These are phyloP conservation scores for Raffaelea albimanens DNA, from an alignment of 2,329 filamentous ascomycete species.

Conservation along the genomic window DNA sequence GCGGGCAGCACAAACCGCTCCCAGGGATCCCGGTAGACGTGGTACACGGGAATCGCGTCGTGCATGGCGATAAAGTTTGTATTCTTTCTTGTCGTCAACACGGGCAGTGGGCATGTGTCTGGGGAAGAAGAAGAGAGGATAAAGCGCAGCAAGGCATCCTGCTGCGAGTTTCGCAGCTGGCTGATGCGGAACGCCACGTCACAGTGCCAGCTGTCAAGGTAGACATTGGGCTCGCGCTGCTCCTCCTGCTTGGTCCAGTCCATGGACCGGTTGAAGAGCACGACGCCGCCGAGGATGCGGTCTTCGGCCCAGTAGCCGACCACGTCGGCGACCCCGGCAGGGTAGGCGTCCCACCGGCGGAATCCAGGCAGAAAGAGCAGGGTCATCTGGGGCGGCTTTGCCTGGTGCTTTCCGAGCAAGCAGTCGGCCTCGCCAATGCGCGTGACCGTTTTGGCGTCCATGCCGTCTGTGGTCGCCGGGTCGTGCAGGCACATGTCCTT, in stretches of 20 bases:
- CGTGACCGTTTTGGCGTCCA: background rate
- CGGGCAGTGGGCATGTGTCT: background rate
- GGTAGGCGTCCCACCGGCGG: slow-evolving; percentile 2
- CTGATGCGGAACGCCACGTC: background rate
- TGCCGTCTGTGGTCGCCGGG: background rate
- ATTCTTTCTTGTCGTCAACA: background rate
- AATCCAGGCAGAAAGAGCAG: background rate
- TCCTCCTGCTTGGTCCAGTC: background rate
- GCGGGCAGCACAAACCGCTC: background rate
- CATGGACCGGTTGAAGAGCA: slow-evolving; percentile 16
- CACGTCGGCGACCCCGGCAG: slow-evolving; percentile 11
- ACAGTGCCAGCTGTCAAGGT: background rate
- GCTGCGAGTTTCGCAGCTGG: background rate
- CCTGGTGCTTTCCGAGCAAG: background rate
- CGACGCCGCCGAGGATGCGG: slow-evolving; percentile 20
- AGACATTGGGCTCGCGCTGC: background rate
- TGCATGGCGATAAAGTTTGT: background rate
- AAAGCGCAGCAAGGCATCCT: background rate
- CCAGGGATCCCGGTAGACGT: background rate
- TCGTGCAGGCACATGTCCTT: background rate
- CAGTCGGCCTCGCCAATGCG: background rate
- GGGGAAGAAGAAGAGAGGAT: background rate
- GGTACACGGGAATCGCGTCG: background rate
- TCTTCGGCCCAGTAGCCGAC: slow-evolving; percentile 20
- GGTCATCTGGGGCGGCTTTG: background rate